Evolutionary conservation across 805 yeast species (phyloP), one percentile per base, ranked within the genome.

Genomic region (Isabelozyma rhagii): DNA sequence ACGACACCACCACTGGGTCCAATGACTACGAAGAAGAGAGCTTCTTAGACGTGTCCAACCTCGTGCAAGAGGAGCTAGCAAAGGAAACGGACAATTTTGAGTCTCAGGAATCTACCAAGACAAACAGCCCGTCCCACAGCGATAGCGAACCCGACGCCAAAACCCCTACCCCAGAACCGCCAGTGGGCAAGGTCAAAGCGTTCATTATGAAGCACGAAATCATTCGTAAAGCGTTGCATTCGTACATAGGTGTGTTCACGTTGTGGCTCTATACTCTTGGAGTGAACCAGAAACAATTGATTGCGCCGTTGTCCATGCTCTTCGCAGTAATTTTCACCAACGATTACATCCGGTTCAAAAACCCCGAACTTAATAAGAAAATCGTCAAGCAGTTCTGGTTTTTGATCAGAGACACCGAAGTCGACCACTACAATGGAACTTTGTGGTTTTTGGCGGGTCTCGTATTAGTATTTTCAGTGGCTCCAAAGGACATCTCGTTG

Each of bases 401-500:
- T 45, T 68, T 94, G 47, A 90, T 94, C 87, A 81, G 99, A 56
- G 90, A 89, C 55, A 78, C 77, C 47, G 99, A 94, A 66, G 79
- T 86, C 39, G 69, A 83, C 51, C 58, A 66, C 31, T 83, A 80
- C 59, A 94, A 94, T 64, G 99, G 99, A 8, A 91, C 87, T 8
- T 78, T 90, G 46, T 94, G 91, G 87, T 94, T 90, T 64, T 71
- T 91, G 39, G 73, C 87, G 1, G 99, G 99, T 5, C 71, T 90
- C 43, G 71, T 82, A 25, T 70, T 89, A 54, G 89, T 91, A 8
- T 88, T 91, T 60, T 53, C 77, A 1, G 66, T 83, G 18, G 85
- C 83, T 59, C 84, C 93, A 11, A 89, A 90, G 68, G 99, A 94
- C 61, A 84, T 94, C 45, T 76, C 85, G 0, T 73, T 92, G 27